These are phyloP conservation scores for Eleusine coracana DNA, from an alignment of 176 grass and related monocot genomes.

Conservation along the genomic window DNA sequence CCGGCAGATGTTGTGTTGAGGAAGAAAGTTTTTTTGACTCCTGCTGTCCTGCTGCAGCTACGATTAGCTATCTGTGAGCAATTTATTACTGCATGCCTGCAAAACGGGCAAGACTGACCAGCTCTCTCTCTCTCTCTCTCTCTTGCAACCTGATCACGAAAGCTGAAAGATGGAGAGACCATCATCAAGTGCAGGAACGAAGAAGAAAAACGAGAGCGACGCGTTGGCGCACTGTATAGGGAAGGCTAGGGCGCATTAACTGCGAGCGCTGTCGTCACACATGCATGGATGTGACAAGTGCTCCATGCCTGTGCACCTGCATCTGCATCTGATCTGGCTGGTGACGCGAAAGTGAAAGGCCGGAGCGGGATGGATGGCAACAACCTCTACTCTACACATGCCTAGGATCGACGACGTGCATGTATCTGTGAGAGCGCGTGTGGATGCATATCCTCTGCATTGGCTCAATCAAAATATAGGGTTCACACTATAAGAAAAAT, in stretches of 20 bases:
- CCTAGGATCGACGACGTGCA: background rate
- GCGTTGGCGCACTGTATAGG: background rate
- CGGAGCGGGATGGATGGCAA: background rate
- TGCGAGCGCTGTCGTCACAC: background rate
- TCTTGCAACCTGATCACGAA: background rate
- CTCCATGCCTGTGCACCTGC: background rate
- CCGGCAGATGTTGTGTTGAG: background rate
- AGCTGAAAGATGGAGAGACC: constrained; percentile 1
- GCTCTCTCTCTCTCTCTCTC: no score
- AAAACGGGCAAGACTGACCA: background rate
- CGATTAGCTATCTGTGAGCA: background rate
- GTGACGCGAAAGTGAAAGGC: background rate
- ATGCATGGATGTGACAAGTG: constrained; percentile 34
- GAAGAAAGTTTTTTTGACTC: background rate
- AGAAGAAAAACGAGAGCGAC: background rate
- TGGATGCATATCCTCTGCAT: no score
- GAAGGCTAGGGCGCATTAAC: background rate
- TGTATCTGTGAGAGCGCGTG: background rate
- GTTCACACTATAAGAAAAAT: no score
- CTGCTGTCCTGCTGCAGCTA: background rate
- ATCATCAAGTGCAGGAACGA: background rate
- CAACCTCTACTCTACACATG: background rate
- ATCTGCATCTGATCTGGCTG: background rate
- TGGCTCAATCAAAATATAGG: no score
- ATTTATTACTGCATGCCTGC: background rate